Evolutionary conservation across 208 protist genomes (phyloP), one percentile per base, ranked within the genome.

Genomic region (Acanthamoeba divionensis): DNA sequence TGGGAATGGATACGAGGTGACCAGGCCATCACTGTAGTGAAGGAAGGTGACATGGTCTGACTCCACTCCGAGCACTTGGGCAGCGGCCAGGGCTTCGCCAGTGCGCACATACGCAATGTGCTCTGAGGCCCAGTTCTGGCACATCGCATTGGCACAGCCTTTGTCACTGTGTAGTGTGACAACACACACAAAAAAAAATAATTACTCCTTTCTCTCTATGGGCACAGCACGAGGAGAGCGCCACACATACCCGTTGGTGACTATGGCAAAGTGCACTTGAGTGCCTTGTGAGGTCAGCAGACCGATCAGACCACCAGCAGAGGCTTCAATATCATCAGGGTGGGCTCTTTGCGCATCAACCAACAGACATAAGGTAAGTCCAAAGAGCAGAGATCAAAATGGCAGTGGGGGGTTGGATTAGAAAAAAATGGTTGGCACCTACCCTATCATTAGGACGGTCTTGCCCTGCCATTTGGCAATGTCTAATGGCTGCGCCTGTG

Each of bases 251-350:
- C 69, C 69, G 44, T 79, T 79, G 41, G 69, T 79, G 69, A 33
- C 44, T n/a, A 79, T 79, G 38, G 44, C 31, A 48, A 57, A 79
- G 69, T 57, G 55, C 26, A 79, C 69, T 26, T 79, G 24, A n/a
- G 69, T 79, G 21, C 69, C 69, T 18, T 79, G 69, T 4, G 69
- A 41, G 69, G 69, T 79, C 45, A 79, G 69, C 45, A 79, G 44
- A 26, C 45, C 69, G 21, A 79, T 54, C n/a, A 18, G 26, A 29
- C 69, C 69, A 15, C 69, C 69, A 26, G n/a, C 69, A 24, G 69
- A n/a, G 8, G 69, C 69, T 31, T 79, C 69, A 48, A 79, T 79
- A 13, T 79, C 69, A 26, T 79, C 69, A 15, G 69, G 69, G n/a
- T 79, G 69, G 8, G 69, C 69, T 24, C 26, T 44, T n/a, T n/a